Base-by-base conservation (phyloP, 2,329 filamentous ascomycete species). In the Daldinia eschscholtzii region DNA sequence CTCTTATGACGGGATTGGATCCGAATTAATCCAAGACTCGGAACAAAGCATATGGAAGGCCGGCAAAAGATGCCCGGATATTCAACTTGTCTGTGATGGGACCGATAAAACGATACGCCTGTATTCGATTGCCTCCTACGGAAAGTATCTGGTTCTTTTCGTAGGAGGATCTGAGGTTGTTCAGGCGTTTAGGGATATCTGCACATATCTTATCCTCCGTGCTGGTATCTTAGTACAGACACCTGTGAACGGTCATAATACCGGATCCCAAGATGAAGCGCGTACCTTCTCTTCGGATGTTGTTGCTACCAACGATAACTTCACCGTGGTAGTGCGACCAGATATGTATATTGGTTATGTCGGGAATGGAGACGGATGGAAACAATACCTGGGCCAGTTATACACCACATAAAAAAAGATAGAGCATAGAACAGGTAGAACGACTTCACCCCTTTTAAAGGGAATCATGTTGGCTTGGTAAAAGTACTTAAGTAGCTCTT, bases 311-410 rank as follows among this genome's bases (percentile, higher is more conserved):
- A 72, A 71, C 2, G 77, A 80, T 39, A 53, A 68, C 3, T 78
- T 76, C 44, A 68, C 73, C 3, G 78, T 81, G 2, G 76, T 82
- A 3, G 78, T 82, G 20, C 75, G 80, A 12, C 80, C 80, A 13
- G 80, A 82, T 64, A 80, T 81, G 80, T 82, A 82, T 57, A 76
- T 82, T 65, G 80, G 80, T 13, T 78, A 75, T 58, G 78, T 80
- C 18, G 77, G 78, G 15, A 64, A 64, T 42, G 64, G 72, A 65
- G 46, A 70, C 57, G 75, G 74, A n/a, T 78, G 76, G 71, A 73
- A 68, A 41, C 58, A 67, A 30, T 80, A 80, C 46, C 35, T 64
- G 15, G 52, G 63, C 18, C 52, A 58, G 20, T 7, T 64, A 13
- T 68, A 68, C 28, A 37, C 20, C n/a, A 12, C 52, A 26, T 68